Base-by-base conservation (phyloP, 1,284 basidiomycete species). In the Cryptococcus sp. region DNA sequence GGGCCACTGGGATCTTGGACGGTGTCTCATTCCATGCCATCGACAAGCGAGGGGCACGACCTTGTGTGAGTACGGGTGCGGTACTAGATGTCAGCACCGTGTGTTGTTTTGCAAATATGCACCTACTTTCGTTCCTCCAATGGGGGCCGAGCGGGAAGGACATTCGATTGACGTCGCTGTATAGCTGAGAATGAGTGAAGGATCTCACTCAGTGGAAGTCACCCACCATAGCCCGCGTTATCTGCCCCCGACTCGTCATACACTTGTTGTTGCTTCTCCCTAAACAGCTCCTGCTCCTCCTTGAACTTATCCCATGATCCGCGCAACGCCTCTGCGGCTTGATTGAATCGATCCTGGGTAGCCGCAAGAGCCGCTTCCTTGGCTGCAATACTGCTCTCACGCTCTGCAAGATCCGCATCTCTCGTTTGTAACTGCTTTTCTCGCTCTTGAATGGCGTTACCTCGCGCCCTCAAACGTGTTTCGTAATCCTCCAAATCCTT, bases 321-420 rank as follows among this genome's bases (percentile, higher is more conserved):
- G n/a, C 76, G 66, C 23, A 81, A 73, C 4, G 77, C 75, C 47
- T 80, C 82, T 49, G 82, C 82, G 25, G 89, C 79, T 64, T 85
- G 83, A 43, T 82, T 81, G 61, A 89, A 84, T 13, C 86, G 77
- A 48, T 77, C 77, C 49, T 83, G 77, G 43, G 88, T 85, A 14
- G 85, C 83, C 24, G 80, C 78, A 62, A 85, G 79, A 36, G 88
- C 84, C 60, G 87, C 86, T 49, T 84, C 85, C 60, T 87, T 85
- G 10, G 83, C 78, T 60, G 47, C 45, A 25, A 89, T 82, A 63
- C 87, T 85, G 45, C 84, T 81, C 61, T 88, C 86, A 11, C 85
- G 79, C 46, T 77, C 76, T 14, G 77, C 70, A 9, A 88, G 77
- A 1, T 82, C 85, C 2, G 55, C 58, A 28, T 67, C 66, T 14